Percentiles rank a stretch among this genome's conserved stretches.
phyloP scores from a whole-genome alignment of 352 stramenopile genomes.

The Nothophytophthora sp. region DNA sequence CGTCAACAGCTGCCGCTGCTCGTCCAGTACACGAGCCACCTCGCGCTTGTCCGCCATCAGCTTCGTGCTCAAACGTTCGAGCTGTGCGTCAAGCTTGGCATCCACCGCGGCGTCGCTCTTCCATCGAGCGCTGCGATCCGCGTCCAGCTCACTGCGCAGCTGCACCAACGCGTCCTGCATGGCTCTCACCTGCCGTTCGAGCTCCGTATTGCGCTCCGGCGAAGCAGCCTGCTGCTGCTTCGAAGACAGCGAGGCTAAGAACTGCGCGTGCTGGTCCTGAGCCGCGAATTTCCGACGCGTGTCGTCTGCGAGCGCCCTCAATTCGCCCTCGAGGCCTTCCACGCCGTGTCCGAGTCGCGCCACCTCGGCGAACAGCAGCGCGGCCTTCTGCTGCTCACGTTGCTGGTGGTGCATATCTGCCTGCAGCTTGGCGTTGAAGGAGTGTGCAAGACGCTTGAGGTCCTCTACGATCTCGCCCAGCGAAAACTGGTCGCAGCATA shows the following conservation, averaged over 20 bases:
- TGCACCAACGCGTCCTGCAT: conserved; percentile 44
- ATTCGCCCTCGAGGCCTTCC: conserved; percentile 34
- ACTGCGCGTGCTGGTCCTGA: conserved; percentile 44
- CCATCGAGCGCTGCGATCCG: conserved; percentile 58
- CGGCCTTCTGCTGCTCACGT: conserved; percentile 68
- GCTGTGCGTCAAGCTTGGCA: conserved; percentile 37
- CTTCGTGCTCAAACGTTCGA: conserved; percentile 47
- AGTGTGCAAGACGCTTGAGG: conserved; percentile 45
- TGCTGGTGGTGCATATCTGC: conserved; percentile 50
- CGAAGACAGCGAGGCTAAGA: conserved; percentile 13
- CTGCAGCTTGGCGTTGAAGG: conserved; percentile 65
- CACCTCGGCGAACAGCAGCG: conserved; percentile 71
- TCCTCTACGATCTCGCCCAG: conserved; percentile 42
- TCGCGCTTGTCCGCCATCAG: conserved; percentile 57
- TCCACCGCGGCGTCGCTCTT: conserved; percentile 46
- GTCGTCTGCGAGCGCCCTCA: conserved; percentile 34
- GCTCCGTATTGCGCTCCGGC: conserved; percentile 16
- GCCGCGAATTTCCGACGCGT: conserved; percentile 38
- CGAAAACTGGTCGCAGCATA: conserved; percentile 7
- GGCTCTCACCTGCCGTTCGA: conserved; percentile 28
- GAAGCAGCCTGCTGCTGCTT: conserved; percentile 36
- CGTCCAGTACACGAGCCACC: conserved; percentile 46
- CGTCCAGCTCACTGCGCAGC: conserved; percentile 53
- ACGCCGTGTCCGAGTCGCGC: conserved; percentile 49
- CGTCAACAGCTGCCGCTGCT: conserved; percentile 45